Percentiles rank a stretch among this genome's conserved stretches.
phyloP scores from a whole-genome alignment of 2,329 filamentous ascomycete species.

The Stemphylium vesicarium region DNA sequence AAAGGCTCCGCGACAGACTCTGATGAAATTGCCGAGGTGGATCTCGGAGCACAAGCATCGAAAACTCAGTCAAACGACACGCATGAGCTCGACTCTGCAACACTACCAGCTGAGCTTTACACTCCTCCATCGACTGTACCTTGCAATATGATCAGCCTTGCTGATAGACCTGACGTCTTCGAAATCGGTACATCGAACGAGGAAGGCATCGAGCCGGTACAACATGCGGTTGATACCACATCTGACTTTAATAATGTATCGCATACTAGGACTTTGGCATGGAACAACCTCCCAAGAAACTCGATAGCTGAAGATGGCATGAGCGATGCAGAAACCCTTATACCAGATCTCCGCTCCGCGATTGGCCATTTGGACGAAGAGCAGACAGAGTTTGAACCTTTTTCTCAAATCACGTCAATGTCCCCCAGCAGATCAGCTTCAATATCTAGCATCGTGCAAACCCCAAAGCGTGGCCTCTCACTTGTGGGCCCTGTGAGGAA shows the following conservation, averaged over 20 bases:
- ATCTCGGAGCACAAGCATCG: constrained; percentile 22
- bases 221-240: not conserved
- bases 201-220: constrained; percentile 17
- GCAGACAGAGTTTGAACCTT: constrained; percentile 25
- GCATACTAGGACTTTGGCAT: not conserved
- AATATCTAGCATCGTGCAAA: constrained; percentile 36
- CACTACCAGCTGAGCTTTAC: constrained; percentile 27
- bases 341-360: constrained; percentile 29
- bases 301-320: constrained; percentile 34
- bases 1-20: constrained; percentile 33
- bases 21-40: constrained; percentile 38
- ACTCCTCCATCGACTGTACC: not conserved
- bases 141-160: not conserved
- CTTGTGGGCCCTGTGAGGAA: constrained; percentile 34
- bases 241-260: not conserved
- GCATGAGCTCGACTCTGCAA: constrained; percentile 29
- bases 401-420: constrained; percentile 11
- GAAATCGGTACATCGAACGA: constrained; percentile 38
- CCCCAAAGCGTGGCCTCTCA: constrained; percentile 38
- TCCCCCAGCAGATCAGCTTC: constrained; percentile 26
- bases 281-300: not conserved
- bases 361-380: constrained; percentile 24
- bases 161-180: constrained; percentile 14
- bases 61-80: not conserved
- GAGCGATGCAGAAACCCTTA: constrained; percentile 40